Evolutionary conservation across 768 basidiomycete genomes (phyloP).

Genomic region (Psilocybe cubensis): DNA sequence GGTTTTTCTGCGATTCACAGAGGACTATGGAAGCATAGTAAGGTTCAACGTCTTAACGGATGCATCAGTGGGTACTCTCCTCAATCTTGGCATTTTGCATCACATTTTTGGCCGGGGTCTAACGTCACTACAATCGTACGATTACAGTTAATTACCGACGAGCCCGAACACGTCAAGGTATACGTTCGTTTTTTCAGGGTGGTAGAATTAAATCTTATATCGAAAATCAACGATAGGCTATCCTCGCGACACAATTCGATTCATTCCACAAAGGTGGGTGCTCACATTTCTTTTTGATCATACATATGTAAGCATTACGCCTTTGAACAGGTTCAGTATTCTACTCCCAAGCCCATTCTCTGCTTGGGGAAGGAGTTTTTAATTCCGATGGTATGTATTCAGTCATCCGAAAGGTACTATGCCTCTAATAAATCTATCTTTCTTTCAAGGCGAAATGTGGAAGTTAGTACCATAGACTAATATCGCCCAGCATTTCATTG

Average conservation of each 20-base stretch:
- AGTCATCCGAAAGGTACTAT: background rate
- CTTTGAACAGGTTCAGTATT: conserved; percentile 25
- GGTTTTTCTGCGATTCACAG: conserved; percentile 23
- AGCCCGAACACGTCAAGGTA: conserved; percentile 52
- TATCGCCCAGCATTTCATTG: background rate
- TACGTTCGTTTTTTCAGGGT: background rate
- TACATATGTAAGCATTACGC: background rate
- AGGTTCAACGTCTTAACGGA: conserved; percentile 32
- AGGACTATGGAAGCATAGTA: conserved; percentile 37
- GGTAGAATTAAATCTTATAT: background rate
- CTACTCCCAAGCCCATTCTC: conserved; percentile 31
- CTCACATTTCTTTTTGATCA: background rate
- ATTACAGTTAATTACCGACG: conserved; percentile 40
- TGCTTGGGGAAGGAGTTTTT: conserved; percentile 64
- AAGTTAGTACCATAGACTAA: conserved; percentile 41
- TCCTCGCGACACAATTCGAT: conserved; percentile 54
- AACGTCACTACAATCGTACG: no score
- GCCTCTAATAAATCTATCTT: background rate
- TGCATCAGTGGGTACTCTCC: conserved; percentile 30
- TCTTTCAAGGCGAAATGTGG: conserved; percentile 59
- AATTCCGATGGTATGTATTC: conserved; percentile 54
- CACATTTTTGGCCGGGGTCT: no score
- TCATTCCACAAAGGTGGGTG: conserved; percentile 48
- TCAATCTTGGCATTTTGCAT: background rate
- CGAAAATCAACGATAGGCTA: conserved; percentile 27